Conservation (phyloP, 192 early-diverging fungal species). For the Geranomyces variabilis region DNA sequence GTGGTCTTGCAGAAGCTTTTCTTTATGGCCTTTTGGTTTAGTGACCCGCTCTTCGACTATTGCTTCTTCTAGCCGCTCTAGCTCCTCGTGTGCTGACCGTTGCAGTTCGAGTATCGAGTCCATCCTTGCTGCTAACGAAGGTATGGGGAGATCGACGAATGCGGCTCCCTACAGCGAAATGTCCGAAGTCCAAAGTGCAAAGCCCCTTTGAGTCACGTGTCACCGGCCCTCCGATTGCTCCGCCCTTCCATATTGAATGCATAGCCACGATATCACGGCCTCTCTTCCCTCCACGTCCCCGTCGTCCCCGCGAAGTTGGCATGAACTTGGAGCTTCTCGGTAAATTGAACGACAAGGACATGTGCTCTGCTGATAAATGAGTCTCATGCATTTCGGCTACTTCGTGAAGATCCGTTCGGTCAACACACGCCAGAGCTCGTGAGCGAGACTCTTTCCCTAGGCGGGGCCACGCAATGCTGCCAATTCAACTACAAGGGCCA, state of each 20-base stretch:
- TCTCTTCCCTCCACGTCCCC: too few relatives aligned
- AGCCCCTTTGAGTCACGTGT: too few relatives aligned
- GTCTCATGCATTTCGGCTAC: neutral
- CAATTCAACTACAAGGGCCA: conserved; percentile 80
- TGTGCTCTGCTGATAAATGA: neutral
- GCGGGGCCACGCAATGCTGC: conserved; percentile 57
- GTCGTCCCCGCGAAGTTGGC: too few relatives aligned
- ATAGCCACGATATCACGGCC: too few relatives aligned
- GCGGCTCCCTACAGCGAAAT: too few relatives aligned
- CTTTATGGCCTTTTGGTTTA: conserved; percentile 79
- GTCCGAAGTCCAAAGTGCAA: too few relatives aligned
- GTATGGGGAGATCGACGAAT: too few relatives aligned
- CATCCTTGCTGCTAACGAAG: conserved; percentile 31
- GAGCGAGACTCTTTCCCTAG: conserved; percentile 74
- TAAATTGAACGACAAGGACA: neutral
- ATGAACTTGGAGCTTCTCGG: conserved; percentile 23
- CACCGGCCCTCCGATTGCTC: too few relatives aligned
- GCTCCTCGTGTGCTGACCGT: conserved; percentile 81
- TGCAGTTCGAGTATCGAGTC: conserved; percentile 70
- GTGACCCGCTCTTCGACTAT: conserved; percentile 76
- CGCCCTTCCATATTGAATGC: too few relatives aligned
- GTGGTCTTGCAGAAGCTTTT: conserved; percentile 81
- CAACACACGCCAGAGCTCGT: conserved; percentile 67
- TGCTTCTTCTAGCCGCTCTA: conserved; percentile 90
- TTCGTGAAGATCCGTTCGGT: conserved; percentile 27